Evolutionary conservation across 2,329 filamentous ascomycete genomes (phyloP).

Genomic region (Phialemonium atrogriseum): DNA sequence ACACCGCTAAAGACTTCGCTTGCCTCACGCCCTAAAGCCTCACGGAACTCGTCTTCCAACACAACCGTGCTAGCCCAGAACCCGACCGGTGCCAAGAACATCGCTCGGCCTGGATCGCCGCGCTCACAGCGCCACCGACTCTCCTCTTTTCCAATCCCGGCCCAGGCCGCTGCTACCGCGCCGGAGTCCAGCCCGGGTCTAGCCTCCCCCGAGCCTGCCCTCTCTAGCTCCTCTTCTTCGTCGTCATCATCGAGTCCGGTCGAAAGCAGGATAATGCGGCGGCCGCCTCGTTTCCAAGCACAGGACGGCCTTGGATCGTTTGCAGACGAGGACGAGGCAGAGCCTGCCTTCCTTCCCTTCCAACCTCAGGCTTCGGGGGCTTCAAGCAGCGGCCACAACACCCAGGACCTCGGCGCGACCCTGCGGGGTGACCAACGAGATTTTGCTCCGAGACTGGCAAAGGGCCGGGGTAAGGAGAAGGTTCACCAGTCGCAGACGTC

Average conservation of each 20-base stretch:
- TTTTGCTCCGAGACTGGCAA: not conserved
- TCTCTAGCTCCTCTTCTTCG: constrained; percentile 27
- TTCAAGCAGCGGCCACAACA: constrained; percentile 17
- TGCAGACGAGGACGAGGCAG: constrained; percentile 43
- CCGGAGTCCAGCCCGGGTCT: constrained; percentile 26
- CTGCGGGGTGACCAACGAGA: not conserved
- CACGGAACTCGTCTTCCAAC: constrained; percentile 39
- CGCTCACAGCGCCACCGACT: constrained; percentile 14
- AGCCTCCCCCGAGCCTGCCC: constrained; percentile 32
- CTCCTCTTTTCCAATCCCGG: constrained; percentile 21
- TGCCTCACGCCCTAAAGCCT: constrained; percentile 34
- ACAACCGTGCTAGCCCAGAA: constrained; percentile 28
- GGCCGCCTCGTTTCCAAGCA: constrained; percentile 43
- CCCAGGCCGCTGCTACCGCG: constrained; percentile 9
- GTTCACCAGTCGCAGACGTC: constrained; percentile 46
- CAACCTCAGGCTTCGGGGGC: constrained; percentile 19
- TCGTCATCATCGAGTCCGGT: constrained; percentile 38
- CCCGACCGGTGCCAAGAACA: constrained; percentile 16
- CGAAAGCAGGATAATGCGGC: constrained; percentile 52
- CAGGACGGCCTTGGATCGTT: constrained; percentile 14
- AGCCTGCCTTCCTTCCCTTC: constrained; percentile 47
- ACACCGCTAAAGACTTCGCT: constrained; percentile 29
- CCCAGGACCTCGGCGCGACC: constrained; percentile 41
- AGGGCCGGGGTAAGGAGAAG: constrained; percentile 15
- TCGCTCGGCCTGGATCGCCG: constrained; percentile 19